Evolutionary conservation across 83 land plant genomes (phyloP), one percentile per base, ranked within the genome.

Genomic region (Diphasiastrum complanatum): DNA sequence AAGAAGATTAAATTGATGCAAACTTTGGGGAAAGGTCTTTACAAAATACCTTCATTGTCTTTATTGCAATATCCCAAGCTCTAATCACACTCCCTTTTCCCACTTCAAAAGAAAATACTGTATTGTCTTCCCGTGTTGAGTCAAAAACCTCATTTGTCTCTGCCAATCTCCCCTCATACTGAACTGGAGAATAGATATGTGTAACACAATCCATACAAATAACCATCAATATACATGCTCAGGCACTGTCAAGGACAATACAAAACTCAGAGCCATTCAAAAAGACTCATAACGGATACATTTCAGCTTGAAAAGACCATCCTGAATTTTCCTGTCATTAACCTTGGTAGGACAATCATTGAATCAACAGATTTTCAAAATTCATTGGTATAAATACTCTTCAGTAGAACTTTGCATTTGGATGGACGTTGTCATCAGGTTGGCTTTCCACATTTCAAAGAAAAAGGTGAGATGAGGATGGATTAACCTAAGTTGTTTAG

Each of bases 51-150:
- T 91, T 85, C 97, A 91, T 91, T 4, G 93, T 86, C 65, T 65
- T 84, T 47, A 91, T 47, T 40, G 97, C 93, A 60, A 84, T 65
- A 33, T 86, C 97, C 97, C 97, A 91, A 34, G 93, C 93, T 68
- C 81, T 80, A 51, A 91, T 91, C 2, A 91, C 92, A 41, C 83
- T 63, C 10, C 89, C 93, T 52, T 68, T 64, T 1, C 97, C 97
- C 41, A 91, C 30, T 69, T 91, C 97, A 72, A 91, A 91, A 5
- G 84, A 69, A 75, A 91, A 91, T 3, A 91, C 63, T 23, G 84
- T 75, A 59, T 91, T 86, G 65, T 86, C 92, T 66, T 91, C 97
- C 53, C 75, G 82, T 1, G 89, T 91, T 16, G 89, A 82, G 51
- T 91, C 97, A 68, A 91, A 91, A 30, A 91, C 81, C 58, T 80